Evolutionary conservation across 176 grass and related monocot genomes (phyloP).

Genomic region (Alopecurus myosuroides): DNA sequence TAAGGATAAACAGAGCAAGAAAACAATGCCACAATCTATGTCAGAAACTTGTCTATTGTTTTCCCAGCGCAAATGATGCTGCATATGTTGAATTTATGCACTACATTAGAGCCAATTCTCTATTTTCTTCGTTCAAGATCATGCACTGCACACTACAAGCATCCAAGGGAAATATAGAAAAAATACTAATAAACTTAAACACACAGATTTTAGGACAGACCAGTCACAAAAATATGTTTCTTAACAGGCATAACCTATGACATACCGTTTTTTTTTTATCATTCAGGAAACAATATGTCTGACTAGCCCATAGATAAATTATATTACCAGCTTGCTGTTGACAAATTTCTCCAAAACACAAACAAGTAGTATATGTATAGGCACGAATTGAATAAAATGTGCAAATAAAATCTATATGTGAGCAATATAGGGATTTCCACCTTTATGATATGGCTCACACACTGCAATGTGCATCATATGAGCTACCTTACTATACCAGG

Average conservation of each 20-base stretch:
- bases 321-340: conserved; percentile 14
- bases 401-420: neutral
- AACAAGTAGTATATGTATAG: conserved; percentile 1
- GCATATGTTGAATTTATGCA: neutral
- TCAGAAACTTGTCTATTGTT: neutral
- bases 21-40: neutral
- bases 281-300: conserved; percentile 3
- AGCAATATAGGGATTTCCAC: neutral
- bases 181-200: neutral
- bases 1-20: neutral
- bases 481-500: neutral
- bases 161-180: neutral
- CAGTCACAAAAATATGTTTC: neutral
- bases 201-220: neutral
- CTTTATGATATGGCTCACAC: neutral
- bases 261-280: neutral
- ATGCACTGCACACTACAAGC: neutral
- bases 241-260: neutral
- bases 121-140: neutral
- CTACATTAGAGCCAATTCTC: neutral
- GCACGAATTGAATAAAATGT: neutral
- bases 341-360: conserved; percentile 15
- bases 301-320: conserved; percentile 4
- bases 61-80: neutral
- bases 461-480: neutral